Conservation (phyloP, 2,329 filamentous ascomycete species). For the Trichoderma afroharzianum region DNA sequence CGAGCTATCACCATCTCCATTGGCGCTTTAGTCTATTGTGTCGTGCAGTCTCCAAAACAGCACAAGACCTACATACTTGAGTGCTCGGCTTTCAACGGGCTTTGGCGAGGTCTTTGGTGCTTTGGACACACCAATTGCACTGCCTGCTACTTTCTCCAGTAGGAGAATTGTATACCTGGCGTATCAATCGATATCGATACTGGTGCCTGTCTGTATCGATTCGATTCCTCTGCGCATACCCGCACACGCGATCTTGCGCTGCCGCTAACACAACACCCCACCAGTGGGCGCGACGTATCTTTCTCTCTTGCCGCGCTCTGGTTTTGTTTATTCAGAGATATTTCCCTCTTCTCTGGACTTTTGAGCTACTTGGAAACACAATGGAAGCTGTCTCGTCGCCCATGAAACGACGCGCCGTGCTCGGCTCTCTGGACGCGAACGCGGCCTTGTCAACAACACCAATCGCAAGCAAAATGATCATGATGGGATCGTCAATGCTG, state of each 20-base stretch:
- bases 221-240: neutral
- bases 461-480: neutral
- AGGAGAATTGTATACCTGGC: neutral
- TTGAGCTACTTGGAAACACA: neutral
- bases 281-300: neutral
- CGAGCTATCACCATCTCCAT: neutral
- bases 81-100: neutral
- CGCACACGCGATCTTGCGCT: neutral
- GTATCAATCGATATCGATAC: neutral
- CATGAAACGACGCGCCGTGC: constrained; percentile 47
- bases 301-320: constrained; percentile 19
- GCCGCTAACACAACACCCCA: neutral
- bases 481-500: neutral
- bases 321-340: neutral
- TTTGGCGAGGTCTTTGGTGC: neutral
- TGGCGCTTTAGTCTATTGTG: neutral
- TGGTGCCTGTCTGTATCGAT: neutral
- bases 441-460: constrained; percentile 25
- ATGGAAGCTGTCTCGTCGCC: constrained; percentile 31
- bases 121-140: neutral
- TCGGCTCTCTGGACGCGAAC: constrained; percentile 46
- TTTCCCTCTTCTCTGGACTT: neutral
- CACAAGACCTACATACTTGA: neutral
- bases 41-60: neutral
- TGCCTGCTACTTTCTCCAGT: neutral